A percentile compares a stretch with the other conserved stretches of the same genome.
These are phyloP conservation scores for Pleurotus platypus DNA, from an alignment of 768 basidiomycete species.

Conservation along the genomic window DNA sequence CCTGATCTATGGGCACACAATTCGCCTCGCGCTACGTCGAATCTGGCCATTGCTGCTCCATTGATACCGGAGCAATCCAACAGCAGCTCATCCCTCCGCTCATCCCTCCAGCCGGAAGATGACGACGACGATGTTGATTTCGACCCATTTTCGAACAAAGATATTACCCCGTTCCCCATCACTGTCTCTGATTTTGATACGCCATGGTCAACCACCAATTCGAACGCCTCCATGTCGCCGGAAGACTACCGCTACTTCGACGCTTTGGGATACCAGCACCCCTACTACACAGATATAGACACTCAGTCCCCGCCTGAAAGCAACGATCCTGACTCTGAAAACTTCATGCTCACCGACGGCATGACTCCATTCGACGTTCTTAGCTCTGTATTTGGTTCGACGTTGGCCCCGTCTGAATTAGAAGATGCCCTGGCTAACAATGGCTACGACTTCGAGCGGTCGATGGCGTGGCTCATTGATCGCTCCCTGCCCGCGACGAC, in stretches of 20 bases:
- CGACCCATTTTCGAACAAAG: constrained; percentile 61
- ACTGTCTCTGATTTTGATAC: constrained; percentile 61
- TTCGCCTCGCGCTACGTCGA: constrained; percentile 68
- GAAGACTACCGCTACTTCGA: constrained; percentile 41
- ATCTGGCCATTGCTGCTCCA: constrained; percentile 89
- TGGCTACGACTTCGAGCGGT: constrained; percentile 91
- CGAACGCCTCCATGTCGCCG: constrained; percentile 44
- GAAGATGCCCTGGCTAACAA: constrained; percentile 88
- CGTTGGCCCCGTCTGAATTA: constrained; percentile 84
- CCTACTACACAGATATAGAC: constrained; percentile 17
- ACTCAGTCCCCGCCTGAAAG: constrained; percentile 21
- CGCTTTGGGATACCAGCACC: constrained; percentile 20
- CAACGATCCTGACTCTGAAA: constrained; percentile 41
- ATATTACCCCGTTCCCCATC: constrained; percentile 58
- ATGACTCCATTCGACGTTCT: constrained; percentile 99
- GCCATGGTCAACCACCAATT: constrained; percentile 47
- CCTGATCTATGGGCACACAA: constrained; percentile 88
- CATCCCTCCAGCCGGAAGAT: constrained; percentile 56
- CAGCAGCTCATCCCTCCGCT: constrained; percentile 58
- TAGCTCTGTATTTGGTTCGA: constrained; percentile 87
- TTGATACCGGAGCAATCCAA: constrained; percentile 75
- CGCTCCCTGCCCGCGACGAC: constrained; percentile 50
- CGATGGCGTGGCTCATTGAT: constrained; percentile 94
- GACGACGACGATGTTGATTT: constrained; percentile 82
- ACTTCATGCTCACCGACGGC: constrained; percentile 73